Conservation (phyloP, 352 stramenopile species). For the Peronospora tabacina region DNA sequence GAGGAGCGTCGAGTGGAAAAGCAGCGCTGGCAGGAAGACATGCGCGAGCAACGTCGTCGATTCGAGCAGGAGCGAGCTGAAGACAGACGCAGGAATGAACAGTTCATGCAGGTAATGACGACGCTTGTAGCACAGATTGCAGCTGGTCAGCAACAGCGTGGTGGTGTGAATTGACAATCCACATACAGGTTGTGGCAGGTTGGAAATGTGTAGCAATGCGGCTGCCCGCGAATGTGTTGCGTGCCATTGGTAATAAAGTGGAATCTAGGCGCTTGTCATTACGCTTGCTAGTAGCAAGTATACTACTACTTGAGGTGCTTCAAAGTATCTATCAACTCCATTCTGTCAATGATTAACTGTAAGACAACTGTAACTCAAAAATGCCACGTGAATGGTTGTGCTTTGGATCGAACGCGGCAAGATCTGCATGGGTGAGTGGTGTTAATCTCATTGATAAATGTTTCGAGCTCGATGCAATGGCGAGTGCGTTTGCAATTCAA, state of each 20-base stretch:
- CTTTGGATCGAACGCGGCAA: background rate
- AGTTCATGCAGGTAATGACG: conserved; percentile 33
- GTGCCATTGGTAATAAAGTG: conserved; percentile 13
- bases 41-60: conserved; percentile 22
- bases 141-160: conserved; percentile 21
- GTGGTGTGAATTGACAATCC: conserved; percentile 18
- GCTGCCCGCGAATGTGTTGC: conserved; percentile 1
- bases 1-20: conserved; percentile 25
- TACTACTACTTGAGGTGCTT: background rate
- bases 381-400: background rate
- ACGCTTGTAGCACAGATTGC: conserved; percentile 26
- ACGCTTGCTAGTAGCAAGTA: background rate
- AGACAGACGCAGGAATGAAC: conserved; percentile 25
- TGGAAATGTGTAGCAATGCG: background rate
- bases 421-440: conserved; percentile 1
- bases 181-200: background rate
- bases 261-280: background rate
- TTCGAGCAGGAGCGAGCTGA: conserved; percentile 26
- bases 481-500: conserved; percentile 14
- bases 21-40: conserved; percentile 24
- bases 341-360: no score
- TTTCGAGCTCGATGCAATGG: conserved; percentile 67
- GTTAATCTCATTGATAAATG: conserved; percentile 42
- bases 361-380: no score
- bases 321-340: no score